phyloP scores from a whole-genome alignment of 768 basidiomycete genomes.

The Russula olivacea region DNA sequence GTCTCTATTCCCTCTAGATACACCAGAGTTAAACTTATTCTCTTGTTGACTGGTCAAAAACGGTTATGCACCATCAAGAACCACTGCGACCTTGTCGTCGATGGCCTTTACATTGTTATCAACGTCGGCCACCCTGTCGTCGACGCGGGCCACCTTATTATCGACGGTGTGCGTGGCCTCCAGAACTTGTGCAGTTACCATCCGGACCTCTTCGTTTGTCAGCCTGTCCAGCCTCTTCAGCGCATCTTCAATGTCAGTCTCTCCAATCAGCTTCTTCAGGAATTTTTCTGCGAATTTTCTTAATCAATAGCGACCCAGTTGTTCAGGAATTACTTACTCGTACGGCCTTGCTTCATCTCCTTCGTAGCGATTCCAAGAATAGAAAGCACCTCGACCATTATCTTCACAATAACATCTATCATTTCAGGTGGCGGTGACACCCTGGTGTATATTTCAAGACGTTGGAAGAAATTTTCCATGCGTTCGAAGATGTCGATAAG shows the following conservation, averaged over 20 bases:
- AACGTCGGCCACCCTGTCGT: background rate
- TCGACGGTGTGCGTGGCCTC: background rate
- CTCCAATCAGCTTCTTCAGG: too few relatives aligned
- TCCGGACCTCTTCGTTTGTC: background rate
- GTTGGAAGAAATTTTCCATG: background rate
- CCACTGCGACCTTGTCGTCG: background rate
- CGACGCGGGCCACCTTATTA: background rate
- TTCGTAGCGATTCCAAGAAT: background rate
- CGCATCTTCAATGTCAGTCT: too few relatives aligned
- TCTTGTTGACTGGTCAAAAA: too few relatives aligned
- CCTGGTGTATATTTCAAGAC: background rate
- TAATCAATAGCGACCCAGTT: background rate
- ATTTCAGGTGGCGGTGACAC: background rate
- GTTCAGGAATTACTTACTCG: background rate
- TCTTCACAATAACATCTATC: background rate
- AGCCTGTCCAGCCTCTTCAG: too few relatives aligned
- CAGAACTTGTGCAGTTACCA: background rate
- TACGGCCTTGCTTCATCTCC: background rate
- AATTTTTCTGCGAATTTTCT: too few relatives aligned
- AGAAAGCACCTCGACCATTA: background rate
- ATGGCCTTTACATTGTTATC: background rate
- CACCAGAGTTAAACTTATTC: background rate
- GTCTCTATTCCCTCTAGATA: background rate
- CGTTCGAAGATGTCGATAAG: background rate
- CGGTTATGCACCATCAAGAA: background rate